These are phyloP conservation scores for Pseudogymnoascus sp. DNA, from an alignment of 2,329 filamentous ascomycete species.

Conservation along the genomic window DNA sequence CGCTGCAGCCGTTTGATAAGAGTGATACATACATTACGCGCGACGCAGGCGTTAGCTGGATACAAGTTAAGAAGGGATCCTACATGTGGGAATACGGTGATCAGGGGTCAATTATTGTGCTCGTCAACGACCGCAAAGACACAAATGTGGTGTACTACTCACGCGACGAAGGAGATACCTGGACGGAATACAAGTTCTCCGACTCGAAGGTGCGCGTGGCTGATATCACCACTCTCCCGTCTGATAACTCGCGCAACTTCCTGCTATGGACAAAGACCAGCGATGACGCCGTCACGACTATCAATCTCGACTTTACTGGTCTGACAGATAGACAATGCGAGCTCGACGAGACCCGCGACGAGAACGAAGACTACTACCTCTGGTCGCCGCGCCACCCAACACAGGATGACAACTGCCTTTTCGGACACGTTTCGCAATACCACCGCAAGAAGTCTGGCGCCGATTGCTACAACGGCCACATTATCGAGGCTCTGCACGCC, in stretches of 20 bases:
- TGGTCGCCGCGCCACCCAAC: conserved; percentile 84
- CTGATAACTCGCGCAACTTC: conserved; percentile 85
- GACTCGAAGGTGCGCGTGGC: conserved; percentile 63
- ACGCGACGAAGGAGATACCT: conserved; percentile 71
- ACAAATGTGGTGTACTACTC: conserved; percentile 70
- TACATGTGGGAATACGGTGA: conserved; percentile 96
- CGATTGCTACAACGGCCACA: conserved; percentile 74
- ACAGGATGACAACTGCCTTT: conserved; percentile 73
- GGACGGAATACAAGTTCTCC: conserved; percentile 68
- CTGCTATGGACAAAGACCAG: conserved; percentile 70
- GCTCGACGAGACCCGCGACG: conserved; percentile 52
- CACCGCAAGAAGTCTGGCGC: conserved; percentile 77
- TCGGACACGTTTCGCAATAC: conserved; percentile 84
- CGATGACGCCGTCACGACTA: conserved; percentile 54
- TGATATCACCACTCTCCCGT: conserved; percentile 81
- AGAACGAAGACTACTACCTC: conserved; percentile 68
- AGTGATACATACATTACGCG: conserved; percentile 85
- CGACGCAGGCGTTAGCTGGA: conserved; percentile 89
- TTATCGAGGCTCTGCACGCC: conserved; percentile 62
- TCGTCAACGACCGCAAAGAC: conserved; percentile 64
- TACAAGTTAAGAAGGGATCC: conserved; percentile 72
- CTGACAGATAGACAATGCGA: conserved; percentile 68
- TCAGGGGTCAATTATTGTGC: conserved; percentile 84
- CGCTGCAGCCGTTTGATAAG: conserved; percentile 34
- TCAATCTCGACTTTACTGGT: conserved; percentile 85